A percentile compares a stretch with the other conserved stretches of the same genome.
phyloP scores from a whole-genome alignment of 306 rosid genomes.

The Erythrophleum fordii region DNA sequence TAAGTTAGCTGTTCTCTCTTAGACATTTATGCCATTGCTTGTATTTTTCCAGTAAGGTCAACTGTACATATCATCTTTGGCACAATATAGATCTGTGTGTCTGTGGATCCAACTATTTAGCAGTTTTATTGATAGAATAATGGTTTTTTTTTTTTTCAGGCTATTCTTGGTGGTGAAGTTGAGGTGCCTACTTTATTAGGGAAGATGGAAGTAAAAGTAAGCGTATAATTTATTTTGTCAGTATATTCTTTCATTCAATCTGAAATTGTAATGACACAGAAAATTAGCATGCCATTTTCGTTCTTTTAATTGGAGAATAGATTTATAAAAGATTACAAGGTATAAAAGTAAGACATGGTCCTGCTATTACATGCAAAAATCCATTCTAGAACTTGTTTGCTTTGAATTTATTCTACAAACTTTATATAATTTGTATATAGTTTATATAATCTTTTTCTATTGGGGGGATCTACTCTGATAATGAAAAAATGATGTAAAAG shows the following conservation, averaged over 20 bases:
- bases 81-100: conserved; percentile 15
- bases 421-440: background rate
- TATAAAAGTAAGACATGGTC: background rate
- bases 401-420: background rate
- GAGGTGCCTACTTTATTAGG: conserved; percentile 91
- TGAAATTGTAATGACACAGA: conserved; percentile 9
- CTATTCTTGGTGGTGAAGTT: conserved; percentile 92
- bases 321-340: background rate
- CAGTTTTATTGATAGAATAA: conserved; percentile 18
- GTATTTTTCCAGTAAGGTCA: conserved; percentile 17
- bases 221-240: conserved; percentile 28
- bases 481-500: conserved; percentile 11
- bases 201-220: conserved; percentile 73
- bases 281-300: conserved; percentile 20
- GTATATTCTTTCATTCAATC: background rate
- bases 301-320: background rate
- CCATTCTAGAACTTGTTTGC: background rate
- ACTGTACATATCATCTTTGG: background rate
- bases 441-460: background rate
- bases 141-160: conserved; percentile 63
- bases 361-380: conserved; percentile 2
- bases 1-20: conserved; percentile 15
- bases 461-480: background rate
- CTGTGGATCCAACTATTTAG: conserved; percentile 6
- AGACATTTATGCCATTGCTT: conserved; percentile 1